Evolutionary conservation across 139 green algal genomes (phyloP).

Genomic region (Asterochloris sp.): DNA sequence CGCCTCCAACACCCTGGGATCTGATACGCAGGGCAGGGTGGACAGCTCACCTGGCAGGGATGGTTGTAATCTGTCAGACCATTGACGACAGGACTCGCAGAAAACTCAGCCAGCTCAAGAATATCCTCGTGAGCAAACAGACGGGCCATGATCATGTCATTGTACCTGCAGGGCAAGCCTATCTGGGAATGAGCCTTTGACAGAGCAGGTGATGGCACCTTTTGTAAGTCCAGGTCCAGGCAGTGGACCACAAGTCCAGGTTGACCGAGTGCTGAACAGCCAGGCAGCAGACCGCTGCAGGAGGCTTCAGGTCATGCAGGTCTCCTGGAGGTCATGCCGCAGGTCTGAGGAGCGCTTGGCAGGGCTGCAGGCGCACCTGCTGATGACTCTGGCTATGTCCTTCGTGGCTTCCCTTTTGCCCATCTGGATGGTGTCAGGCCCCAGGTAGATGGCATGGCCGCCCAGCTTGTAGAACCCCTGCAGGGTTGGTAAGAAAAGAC

Average conservation of each 20-base stretch:
- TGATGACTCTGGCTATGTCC: slow-evolving; percentile 92
- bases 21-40: background rate
- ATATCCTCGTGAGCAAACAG: slow-evolving; percentile 95
- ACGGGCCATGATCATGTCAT: slow-evolving; percentile 98
- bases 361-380: slow-evolving; percentile 15
- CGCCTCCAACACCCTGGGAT: no score
- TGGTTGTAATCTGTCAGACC: slow-evolving; percentile 99
- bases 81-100: slow-evolving; percentile 90
- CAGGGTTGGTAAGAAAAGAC: background rate
- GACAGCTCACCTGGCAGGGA: slow-evolving; percentile 74
- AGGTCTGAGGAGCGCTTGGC: background rate
- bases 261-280: slow-evolving; percentile 62
- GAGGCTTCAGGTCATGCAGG: background rate
- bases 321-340: no score
- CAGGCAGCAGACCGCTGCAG: no score
- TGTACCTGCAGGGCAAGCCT: slow-evolving; percentile 67
- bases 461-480: slow-evolving; percentile 93
- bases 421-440: slow-evolving; percentile 92
- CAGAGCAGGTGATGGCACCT: background rate
- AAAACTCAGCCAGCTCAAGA: slow-evolving; percentile 86
- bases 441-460: slow-evolving; percentile 93
- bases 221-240: background rate
- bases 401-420: slow-evolving; percentile 94
- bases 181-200: no score
- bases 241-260: slow-evolving; percentile 22